These are phyloP conservation scores for Moelleriella libera DNA, from an alignment of 2,329 filamentous ascomycete species.

Conservation along the genomic window DNA sequence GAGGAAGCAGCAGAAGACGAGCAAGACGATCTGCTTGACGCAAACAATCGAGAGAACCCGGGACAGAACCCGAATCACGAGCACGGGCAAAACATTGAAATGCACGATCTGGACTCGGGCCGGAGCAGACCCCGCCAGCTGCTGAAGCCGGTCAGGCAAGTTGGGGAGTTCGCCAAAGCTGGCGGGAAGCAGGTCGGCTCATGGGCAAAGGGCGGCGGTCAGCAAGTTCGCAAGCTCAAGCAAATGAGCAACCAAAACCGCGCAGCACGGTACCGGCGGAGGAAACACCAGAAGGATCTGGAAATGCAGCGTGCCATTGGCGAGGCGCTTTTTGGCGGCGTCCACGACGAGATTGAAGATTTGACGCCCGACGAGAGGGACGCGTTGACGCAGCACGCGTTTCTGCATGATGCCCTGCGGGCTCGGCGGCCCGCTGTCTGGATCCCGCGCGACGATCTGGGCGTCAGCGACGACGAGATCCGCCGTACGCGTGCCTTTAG, in stretches of 20 bases:
- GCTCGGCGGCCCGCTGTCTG: conserved; percentile 79
- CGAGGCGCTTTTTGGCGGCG: conserved; percentile 71
- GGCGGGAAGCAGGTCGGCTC: conserved; percentile 15
- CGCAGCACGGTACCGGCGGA: conserved; percentile 31
- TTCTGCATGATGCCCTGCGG: conserved; percentile 78
- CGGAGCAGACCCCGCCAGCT: conserved; percentile 11
- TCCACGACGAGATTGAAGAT: conserved; percentile 89
- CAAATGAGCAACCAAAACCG: conserved; percentile 15
- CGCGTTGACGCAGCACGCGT: conserved; percentile 70
- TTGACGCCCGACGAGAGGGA: conserved; percentile 83
- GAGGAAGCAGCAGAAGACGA: conserved; percentile 27
- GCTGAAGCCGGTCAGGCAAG: conserved; percentile 31
- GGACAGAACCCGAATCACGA: conserved; percentile 19
- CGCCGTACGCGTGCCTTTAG: conserved; percentile 62
- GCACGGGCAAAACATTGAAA: conserved; percentile 14
- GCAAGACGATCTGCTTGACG: conserved; percentile 30
- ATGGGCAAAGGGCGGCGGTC: conserved; percentile 28
- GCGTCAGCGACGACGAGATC: conserved; percentile 86
- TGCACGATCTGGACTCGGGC: conserved; percentile 21
- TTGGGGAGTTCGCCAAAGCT: conserved; percentile 29
- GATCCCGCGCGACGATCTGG: conserved; percentile 84
- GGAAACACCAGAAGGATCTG: conserved; percentile 43
- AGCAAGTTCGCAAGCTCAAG: conserved; percentile 31
- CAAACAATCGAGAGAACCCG: conserved; percentile 22
- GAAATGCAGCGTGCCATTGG: conserved; percentile 63